Evolutionary conservation across 2,329 filamentous ascomycete genomes (phyloP).

Genomic region (Blastomyces parvus): DNA sequence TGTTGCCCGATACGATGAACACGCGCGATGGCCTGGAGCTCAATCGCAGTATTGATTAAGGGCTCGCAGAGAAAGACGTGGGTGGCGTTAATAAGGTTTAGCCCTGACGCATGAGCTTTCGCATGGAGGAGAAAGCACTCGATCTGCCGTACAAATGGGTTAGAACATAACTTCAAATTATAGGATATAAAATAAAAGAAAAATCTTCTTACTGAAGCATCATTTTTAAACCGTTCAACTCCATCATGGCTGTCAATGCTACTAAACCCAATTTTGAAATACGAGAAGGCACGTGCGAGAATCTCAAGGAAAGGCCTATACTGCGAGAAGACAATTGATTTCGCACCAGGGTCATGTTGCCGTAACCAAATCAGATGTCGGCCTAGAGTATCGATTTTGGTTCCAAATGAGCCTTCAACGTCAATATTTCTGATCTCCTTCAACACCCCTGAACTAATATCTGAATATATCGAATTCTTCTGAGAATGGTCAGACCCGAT

Average conservation of each 20-base stretch:
- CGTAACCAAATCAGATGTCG: constrained; percentile 81
- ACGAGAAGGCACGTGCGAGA: constrained; percentile 57
- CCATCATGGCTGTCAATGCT: constrained; percentile 61
- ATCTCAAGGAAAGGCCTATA: constrained; percentile 72
- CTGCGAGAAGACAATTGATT: constrained; percentile 91
- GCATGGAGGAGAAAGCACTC: constrained; percentile 88
- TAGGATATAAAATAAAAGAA: not conserved
- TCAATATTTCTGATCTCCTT: constrained; percentile 75
- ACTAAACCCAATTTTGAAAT: constrained; percentile 63
- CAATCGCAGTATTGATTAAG: constrained; percentile 82
- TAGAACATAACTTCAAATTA: constrained; percentile 10
- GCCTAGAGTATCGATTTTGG: constrained; percentile 76
- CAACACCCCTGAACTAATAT: constrained; percentile 61
- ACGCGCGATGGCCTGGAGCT: constrained; percentile 87
- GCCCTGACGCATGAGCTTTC: constrained; percentile 73
- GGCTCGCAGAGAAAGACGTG: constrained; percentile 95
- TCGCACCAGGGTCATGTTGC: constrained; percentile 72
- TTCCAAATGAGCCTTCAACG: constrained; percentile 65
- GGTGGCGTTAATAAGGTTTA: constrained; percentile 86
- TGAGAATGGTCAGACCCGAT: constrained; percentile 22
- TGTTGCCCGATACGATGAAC: constrained; percentile 91
- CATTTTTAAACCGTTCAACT: constrained; percentile 64
- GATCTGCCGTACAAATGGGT: constrained; percentile 31
- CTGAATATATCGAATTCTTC: constrained; percentile 58
- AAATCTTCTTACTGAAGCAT: constrained; percentile 43